phyloP scores from a whole-genome alignment of 1,284 basidiomycete genomes.

The Ustilago tritici region DNA sequence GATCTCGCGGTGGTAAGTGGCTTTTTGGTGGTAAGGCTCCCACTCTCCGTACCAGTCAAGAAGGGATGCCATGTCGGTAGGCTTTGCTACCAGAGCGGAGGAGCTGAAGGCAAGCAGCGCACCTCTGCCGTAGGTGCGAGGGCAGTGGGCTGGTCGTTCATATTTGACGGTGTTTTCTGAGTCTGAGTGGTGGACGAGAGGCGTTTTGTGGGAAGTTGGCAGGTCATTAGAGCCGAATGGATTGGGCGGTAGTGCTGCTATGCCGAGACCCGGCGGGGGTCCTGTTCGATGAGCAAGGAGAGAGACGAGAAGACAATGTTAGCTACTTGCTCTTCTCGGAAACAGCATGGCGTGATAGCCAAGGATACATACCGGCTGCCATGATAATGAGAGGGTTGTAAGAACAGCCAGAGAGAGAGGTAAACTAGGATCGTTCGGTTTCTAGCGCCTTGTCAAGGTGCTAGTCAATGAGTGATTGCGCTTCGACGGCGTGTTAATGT shows the following conservation, averaged over 20 bases:
- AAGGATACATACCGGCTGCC: conserved; percentile 35
- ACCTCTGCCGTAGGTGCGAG: conserved; percentile 40
- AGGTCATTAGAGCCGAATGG: conserved; percentile 42
- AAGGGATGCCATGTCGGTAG: conserved; percentile 80
- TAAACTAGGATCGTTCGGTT: conserved; percentile 21
- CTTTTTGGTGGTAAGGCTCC: conserved; percentile 70
- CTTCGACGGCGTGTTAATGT: neutral
- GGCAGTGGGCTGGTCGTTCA: conserved; percentile 40
- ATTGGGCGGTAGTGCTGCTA: conserved; percentile 46
- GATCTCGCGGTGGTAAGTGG: conserved; percentile 76
- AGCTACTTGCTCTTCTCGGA: neutral
- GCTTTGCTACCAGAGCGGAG: conserved; percentile 81
- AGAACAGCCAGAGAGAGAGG: conserved; percentile 24
- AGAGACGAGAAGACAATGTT: neutral
- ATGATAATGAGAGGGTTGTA: conserved; percentile 13
- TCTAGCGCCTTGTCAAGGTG: conserved; percentile 28
- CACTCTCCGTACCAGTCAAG: conserved; percentile 83
- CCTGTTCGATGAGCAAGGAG: conserved; percentile 8
- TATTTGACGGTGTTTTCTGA: conserved; percentile 17
- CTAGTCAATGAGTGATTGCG: conserved; percentile 6
- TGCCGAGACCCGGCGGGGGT: conserved; percentile 53
- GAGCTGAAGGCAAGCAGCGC: conserved; percentile 76
- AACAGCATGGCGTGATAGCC: neutral
- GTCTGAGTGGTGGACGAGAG: conserved; percentile 13
- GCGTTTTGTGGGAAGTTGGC: conserved; percentile 22